phyloP scores from a whole-genome alignment of 495 filamentous ascomycete species.

The Darksidea phi region DNA sequence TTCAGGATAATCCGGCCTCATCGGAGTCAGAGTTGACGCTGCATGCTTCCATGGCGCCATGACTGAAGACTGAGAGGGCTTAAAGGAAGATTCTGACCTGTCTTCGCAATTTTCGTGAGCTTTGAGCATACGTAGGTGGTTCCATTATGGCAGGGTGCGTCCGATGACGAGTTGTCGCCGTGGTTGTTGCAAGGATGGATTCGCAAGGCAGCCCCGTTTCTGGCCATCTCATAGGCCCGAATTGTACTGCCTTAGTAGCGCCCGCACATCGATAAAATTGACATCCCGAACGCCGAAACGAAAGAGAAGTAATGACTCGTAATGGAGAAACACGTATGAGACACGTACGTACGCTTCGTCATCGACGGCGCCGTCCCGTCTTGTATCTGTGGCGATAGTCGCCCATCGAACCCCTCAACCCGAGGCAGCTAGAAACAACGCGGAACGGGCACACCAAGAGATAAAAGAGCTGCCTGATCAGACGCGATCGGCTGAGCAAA shows the following conservation, averaged over 20 bases:
- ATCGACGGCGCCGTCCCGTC: background rate
- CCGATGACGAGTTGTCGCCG: too few relatives aligned
- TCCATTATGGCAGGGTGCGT: too few relatives aligned
- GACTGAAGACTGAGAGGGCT: too few relatives aligned
- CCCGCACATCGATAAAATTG: background rate
- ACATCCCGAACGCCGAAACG: background rate
- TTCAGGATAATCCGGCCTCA: too few relatives aligned
- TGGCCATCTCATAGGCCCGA: background rate
- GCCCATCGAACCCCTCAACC: background rate
- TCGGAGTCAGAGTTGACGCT: too few relatives aligned
- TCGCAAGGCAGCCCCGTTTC: background rate
- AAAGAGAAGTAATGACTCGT: background rate
- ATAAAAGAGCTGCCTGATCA: background rate
- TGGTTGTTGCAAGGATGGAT: background rate
- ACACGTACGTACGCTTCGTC: conserved; percentile 2
- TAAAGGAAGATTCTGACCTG: too few relatives aligned
- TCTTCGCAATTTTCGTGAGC: too few relatives aligned
- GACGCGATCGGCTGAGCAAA: background rate
- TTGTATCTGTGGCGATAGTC: background rate
- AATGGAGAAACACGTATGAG: conserved; percentile 7
- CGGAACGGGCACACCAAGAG: background rate
- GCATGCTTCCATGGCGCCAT: too few relatives aligned
- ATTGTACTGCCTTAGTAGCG: conserved; percentile 9
- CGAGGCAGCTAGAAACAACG: background rate
- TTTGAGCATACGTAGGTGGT: too few relatives aligned